These are phyloP conservation scores for Neopestalotiopsis sp. DNA, from an alignment of 2,329 filamentous ascomycete species.

Conservation along the genomic window DNA sequence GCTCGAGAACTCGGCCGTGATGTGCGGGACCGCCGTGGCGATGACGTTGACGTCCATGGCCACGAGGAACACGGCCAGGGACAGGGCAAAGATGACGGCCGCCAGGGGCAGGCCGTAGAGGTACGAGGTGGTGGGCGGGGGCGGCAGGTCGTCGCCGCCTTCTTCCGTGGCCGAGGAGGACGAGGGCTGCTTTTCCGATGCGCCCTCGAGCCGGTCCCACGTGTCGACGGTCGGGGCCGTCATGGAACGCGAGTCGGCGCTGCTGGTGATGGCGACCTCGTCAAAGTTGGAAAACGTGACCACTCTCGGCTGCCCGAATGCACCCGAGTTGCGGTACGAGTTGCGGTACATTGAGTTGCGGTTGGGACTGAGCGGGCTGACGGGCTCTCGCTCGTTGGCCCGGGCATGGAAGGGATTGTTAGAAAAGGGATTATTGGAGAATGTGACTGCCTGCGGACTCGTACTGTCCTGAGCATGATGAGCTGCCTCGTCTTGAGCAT, in stretches of 20 bases:
- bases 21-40: constrained; percentile 26
- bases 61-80: constrained; percentile 19
- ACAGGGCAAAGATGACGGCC: constrained; percentile 17
- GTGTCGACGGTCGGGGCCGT: constrained; percentile 9
- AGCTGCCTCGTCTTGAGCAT: background rate
- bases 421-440: background rate
- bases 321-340: background rate
- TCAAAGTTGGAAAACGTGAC: constrained; percentile 13
- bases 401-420: background rate
- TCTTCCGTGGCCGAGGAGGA: background rate
- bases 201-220: background rate
- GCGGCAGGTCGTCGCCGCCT: background rate
- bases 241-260: background rate
- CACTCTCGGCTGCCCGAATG: background rate
- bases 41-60: constrained; percentile 25
- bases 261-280: constrained; percentile 11
- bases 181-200: background rate
- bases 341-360: background rate
- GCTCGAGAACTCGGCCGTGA: constrained; percentile 16
- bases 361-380: constrained; percentile 8
- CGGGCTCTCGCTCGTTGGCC: background rate
- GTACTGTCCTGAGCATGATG: background rate
- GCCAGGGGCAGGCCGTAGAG: constrained; percentile 17
- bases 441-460: background rate
- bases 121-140: background rate